Percentiles rank a stretch among this genome's conserved stretches.
Conservation (phyloP, 2,329 filamentous ascomycete genomes). For the Pseudonectria foliicola region DNA sequence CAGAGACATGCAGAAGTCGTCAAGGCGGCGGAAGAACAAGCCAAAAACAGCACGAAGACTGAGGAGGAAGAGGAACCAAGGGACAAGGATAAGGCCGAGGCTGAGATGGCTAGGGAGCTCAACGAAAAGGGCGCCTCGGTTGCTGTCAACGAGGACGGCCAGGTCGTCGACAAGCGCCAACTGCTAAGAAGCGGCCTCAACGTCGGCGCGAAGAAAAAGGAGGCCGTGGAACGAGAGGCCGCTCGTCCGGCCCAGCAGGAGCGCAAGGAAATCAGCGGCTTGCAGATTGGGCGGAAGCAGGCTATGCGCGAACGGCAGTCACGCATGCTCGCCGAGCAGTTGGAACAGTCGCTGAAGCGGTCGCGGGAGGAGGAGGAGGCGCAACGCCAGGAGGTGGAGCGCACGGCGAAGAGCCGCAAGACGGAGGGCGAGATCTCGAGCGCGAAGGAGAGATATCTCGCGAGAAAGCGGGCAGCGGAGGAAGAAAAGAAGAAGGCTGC, state of each 20-base stretch:
- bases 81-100: slow-evolving; percentile 51
- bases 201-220: slow-evolving; percentile 56
- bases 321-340: slow-evolving; percentile 70
- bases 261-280: slow-evolving; percentile 32
- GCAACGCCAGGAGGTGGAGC: slow-evolving; percentile 55
- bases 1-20: slow-evolving; percentile 61
- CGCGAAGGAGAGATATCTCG: slow-evolving; percentile 73
- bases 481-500: slow-evolving; percentile 52
- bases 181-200: slow-evolving; percentile 71
- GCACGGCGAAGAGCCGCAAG: slow-evolving; percentile 68
- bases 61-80: slow-evolving; percentile 35
- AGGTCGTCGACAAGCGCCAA: slow-evolving; percentile 79
- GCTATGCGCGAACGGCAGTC: slow-evolving; percentile 70
- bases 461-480: slow-evolving; percentile 67
- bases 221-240: slow-evolving; percentile 23
- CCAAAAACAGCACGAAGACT: slow-evolving; percentile 32
- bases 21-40: slow-evolving; percentile 55
- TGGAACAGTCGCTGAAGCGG: slow-evolving; percentile 66
- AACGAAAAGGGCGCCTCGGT: slow-evolving; percentile 55
- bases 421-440: slow-evolving; percentile 68
- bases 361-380: slow-evolving; percentile 61
- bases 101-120: slow-evolving; percentile 60
- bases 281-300: slow-evolving; percentile 45
- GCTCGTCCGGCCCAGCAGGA: slow-evolving; percentile 21
- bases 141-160: slow-evolving; percentile 72